Conservation (phyloP, 1,139 yeast genomes). For the Protomyces lactucae-debilis region DNA sequence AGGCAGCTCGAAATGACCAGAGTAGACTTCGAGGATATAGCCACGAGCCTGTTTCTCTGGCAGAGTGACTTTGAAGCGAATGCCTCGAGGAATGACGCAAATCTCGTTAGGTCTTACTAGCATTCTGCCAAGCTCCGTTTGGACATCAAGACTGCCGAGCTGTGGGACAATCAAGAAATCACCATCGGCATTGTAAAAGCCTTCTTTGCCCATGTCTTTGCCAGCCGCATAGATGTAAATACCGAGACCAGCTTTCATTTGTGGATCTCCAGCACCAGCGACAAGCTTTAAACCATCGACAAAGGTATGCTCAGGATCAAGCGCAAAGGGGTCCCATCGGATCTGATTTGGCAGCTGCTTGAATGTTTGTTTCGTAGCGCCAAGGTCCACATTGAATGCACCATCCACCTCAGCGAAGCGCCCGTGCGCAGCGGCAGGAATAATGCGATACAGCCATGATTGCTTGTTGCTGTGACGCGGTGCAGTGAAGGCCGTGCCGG, state of each 20-base stretch:
- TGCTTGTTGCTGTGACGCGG: constrained; percentile 25
- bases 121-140: constrained; percentile 37
- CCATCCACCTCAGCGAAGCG: not conserved
- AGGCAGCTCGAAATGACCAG: constrained; percentile 37
- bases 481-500: constrained; percentile 29
- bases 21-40: constrained; percentile 37
- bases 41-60: constrained; percentile 25
- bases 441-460: constrained; percentile 30
- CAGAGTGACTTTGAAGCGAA: constrained; percentile 35
- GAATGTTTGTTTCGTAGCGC: not conserved
- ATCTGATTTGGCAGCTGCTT: constrained; percentile 31
- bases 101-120: constrained; percentile 37
- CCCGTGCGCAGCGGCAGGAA: constrained; percentile 22
- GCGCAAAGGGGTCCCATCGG: constrained; percentile 37
- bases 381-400: not conserved
- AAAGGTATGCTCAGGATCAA: constrained; percentile 33
- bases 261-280: constrained; percentile 38
- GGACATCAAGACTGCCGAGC: constrained; percentile 36
- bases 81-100: constrained; percentile 38
- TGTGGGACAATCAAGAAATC: constrained; percentile 37
- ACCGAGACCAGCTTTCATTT: constrained; percentile 37
- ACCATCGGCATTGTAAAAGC: constrained; percentile 32
- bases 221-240: constrained; percentile 36
- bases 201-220: constrained; percentile 36
- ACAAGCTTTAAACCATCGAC: constrained; percentile 36